These are phyloP conservation scores for Gnetum montanum DNA, from an alignment of 75 land plant species.

Conservation along the genomic window DNA sequence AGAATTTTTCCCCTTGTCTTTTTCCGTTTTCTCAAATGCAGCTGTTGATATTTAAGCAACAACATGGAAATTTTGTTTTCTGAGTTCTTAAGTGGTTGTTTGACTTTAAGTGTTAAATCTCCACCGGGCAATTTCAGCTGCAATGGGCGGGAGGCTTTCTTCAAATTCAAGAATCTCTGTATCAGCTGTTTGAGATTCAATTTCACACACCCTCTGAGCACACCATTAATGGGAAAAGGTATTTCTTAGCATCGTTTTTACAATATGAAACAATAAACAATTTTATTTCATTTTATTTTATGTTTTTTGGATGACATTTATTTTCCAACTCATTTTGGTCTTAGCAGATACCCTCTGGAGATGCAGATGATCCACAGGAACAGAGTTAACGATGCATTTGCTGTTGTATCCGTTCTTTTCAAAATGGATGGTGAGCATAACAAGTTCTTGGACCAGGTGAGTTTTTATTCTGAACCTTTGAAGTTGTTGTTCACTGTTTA, in stretches of 20 bases:
- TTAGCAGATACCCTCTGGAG: constrained; percentile 12
- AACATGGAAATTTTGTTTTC: background rate
- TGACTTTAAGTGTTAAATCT: too few species aligned
- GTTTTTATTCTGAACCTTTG: too few species aligned
- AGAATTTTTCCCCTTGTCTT: too few species aligned
- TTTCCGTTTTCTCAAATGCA: background rate
- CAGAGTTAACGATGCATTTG: background rate
- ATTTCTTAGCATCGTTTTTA: background rate
- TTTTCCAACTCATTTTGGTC: background rate
- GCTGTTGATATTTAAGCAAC: too few species aligned
- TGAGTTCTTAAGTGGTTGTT: background rate
- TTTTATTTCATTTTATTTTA: background rate
- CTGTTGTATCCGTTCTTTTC: constrained; percentile 8
- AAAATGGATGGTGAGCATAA: constrained; percentile 8
- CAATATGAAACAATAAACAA: background rate
- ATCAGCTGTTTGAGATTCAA: constrained; percentile 16
- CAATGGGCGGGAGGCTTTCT: constrained; percentile 17
- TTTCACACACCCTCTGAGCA: constrained; percentile 50
- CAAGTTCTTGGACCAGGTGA: constrained; percentile 11
- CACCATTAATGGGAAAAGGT: constrained; percentile 27
- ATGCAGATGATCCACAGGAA: constrained; percentile 13
- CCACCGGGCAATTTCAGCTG: constrained; percentile 14
- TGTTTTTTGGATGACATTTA: background rate
- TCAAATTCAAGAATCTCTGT: constrained; percentile 17
- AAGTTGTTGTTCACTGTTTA: too few species aligned